These are phyloP conservation scores for Hibiscus syriacus DNA, from an alignment of 345 rosid genomes.

Conservation along the genomic window DNA sequence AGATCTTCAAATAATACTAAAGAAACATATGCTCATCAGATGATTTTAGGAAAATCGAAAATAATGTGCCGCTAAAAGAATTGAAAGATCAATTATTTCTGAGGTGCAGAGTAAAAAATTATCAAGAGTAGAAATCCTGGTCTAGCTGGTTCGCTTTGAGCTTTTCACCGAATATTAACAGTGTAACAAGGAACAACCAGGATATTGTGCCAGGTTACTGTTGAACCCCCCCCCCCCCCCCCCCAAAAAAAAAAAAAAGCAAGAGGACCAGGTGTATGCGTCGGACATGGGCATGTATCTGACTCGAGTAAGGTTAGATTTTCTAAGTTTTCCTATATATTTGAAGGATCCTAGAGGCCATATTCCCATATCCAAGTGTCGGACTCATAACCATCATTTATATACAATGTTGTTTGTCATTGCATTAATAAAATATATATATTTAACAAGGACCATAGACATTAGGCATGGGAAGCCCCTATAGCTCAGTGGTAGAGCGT, in stretches of 20 bases:
- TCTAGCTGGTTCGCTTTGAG: neutral
- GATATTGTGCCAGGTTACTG: too few relatives aligned
- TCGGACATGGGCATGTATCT: too few relatives aligned
- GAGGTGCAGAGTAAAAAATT: neutral
- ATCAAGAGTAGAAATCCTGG: neutral
- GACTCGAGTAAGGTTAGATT: too few relatives aligned
- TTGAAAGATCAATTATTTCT: neutral
- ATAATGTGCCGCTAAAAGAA: neutral
- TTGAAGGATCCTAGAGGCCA: too few relatives aligned
- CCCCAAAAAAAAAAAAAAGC: too few relatives aligned
- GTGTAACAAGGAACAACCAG: neutral
- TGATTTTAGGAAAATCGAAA: neutral
- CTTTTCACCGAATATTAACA: neutral
- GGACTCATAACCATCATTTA: neutral
- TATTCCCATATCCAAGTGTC: too few relatives aligned
- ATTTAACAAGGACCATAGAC: too few relatives aligned
- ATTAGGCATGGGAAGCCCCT: too few relatives aligned
- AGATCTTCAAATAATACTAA: neutral
- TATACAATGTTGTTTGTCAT: neutral
- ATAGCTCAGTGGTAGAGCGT: slow-evolving; percentile 81
- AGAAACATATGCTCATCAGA: neutral
- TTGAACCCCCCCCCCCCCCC: too few relatives aligned
- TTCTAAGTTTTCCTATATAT: too few relatives aligned
- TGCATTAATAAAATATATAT: too few relatives aligned
- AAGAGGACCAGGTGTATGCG: too few relatives aligned